These are phyloP conservation scores for Micractinium sp. DNA, from an alignment of 139 green algal genomes.

Conservation along the genomic window DNA sequence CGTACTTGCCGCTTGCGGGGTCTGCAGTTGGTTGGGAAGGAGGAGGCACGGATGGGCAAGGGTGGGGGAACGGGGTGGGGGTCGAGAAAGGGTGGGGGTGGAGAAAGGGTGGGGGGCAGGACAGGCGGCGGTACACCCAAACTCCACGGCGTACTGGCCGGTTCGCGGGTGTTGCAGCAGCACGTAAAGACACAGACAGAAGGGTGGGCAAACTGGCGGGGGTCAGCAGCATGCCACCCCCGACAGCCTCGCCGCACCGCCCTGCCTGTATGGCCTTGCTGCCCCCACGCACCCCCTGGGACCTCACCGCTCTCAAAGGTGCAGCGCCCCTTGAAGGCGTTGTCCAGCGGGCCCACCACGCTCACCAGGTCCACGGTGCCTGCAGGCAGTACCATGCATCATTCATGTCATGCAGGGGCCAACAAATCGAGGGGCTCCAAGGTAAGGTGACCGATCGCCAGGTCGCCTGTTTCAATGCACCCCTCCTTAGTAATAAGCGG, in stretches of 20 bases:
- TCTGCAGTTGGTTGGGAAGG: not conserved
- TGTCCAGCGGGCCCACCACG: constrained; percentile 32
- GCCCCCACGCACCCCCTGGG: too few relatives aligned
- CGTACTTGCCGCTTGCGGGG: constrained; percentile 14
- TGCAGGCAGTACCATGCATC: not conserved
- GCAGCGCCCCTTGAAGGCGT: constrained; percentile 16
- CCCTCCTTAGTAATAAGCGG: too few relatives aligned
- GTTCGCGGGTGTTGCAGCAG: too few relatives aligned
- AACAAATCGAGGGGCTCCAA: not conserved
- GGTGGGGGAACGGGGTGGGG: not conserved
- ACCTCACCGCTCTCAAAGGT: constrained; percentile 13
- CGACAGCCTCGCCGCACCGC: not conserved
- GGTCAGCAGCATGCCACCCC: too few relatives aligned
- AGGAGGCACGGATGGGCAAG: not conserved
- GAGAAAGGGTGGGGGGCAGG: too few relatives aligned
- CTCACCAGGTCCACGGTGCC: constrained; percentile 32
- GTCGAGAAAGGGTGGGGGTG: too few relatives aligned
- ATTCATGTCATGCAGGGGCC: not conserved
- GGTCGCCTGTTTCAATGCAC: too few relatives aligned
- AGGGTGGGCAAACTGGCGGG: too few relatives aligned
- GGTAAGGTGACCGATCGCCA: too few relatives aligned
- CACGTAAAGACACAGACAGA: too few relatives aligned
- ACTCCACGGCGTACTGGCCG: too few relatives aligned
- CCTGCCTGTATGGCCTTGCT: not conserved
- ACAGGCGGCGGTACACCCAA: too few relatives aligned